These are phyloP conservation scores for Metarhizium robertsii DNA, from an alignment of 2,329 filamentous ascomycete genomes.

Conservation along the genomic window DNA sequence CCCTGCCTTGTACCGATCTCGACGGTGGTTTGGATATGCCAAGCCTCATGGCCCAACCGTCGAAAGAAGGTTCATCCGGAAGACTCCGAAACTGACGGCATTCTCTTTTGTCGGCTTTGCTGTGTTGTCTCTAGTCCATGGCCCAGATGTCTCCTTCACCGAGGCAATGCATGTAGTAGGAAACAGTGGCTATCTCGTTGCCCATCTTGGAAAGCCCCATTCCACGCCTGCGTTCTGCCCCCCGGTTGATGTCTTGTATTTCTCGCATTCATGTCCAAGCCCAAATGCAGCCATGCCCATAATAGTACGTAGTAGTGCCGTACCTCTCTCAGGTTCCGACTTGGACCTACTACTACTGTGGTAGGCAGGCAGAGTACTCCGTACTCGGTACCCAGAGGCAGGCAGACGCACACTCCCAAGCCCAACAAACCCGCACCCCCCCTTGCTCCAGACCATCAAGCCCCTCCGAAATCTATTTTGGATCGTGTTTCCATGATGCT, in stretches of 20 bases:
- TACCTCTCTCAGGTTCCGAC: too few relatives aligned
- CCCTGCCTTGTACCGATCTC: too few relatives aligned
- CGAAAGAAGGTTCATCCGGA: too few relatives aligned
- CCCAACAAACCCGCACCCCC: slow-evolving; percentile 1
- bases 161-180: background rate
- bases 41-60: too few relatives aligned
- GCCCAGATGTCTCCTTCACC: background rate
- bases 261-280: background rate
- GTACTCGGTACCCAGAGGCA: background rate
- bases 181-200: background rate
- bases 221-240: background rate
- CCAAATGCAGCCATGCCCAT: background rate
- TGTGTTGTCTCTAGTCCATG: too few relatives aligned
- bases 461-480: slow-evolving; percentile 7
- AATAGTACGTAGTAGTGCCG: background rate
- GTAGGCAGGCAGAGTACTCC: too few relatives aligned
- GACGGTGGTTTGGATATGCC: too few relatives aligned
- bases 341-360: too few relatives aligned
- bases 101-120: too few relatives aligned
- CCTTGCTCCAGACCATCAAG: background rate
- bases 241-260: background rate
- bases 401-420: background rate
- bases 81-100: too few relatives aligned
- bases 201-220: background rate
- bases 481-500: background rate